Evolutionary conservation across 495 filamentous ascomycete genomes (phyloP).

Genomic region (Aspergillus funiculosus): DNA sequence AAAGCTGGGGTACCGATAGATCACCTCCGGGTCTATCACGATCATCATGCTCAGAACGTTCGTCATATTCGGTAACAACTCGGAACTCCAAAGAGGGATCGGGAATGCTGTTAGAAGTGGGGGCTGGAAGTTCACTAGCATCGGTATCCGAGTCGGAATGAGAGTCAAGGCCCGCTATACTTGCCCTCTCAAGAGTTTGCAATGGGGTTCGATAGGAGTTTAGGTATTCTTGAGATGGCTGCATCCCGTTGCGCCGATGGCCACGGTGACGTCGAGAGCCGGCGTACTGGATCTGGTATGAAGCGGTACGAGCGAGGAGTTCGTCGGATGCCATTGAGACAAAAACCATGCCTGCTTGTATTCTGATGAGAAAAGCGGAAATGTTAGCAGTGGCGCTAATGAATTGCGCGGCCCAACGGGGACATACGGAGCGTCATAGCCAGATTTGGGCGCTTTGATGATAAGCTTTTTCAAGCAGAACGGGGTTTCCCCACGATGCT

Average conservation of each 20-base stretch:
- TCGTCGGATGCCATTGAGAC: conserved; percentile 78
- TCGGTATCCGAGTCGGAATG: conserved; percentile 23
- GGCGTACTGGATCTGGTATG: conserved; percentile 68
- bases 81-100: conserved; percentile 38
- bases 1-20: conserved; percentile 14
- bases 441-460: conserved; percentile 76
- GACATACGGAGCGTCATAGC: conserved; percentile 80
- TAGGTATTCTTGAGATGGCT: conserved; percentile 41
- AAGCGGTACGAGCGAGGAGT: conserved; percentile 63
- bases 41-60: conserved; percentile 26
- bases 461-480: conserved; percentile 79
- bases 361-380: conserved; percentile 20
- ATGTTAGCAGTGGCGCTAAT: conserved; percentile 5
- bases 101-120: conserved; percentile 8
- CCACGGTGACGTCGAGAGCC: conserved; percentile 24
- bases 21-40: conserved; percentile 8
- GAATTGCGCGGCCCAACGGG: not conserved
- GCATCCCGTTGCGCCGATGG: conserved; percentile 25
- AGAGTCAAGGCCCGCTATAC: conserved; percentile 23
- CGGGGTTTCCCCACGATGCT: conserved; percentile 67
- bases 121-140: conserved; percentile 4
- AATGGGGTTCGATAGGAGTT: conserved; percentile 33
- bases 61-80: conserved; percentile 47
- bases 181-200: conserved; percentile 27
- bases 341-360: conserved; percentile 92